Conservation (phyloP, 2,329 filamentous ascomycete genomes). For the Cryphonectria radicalis region DNA sequence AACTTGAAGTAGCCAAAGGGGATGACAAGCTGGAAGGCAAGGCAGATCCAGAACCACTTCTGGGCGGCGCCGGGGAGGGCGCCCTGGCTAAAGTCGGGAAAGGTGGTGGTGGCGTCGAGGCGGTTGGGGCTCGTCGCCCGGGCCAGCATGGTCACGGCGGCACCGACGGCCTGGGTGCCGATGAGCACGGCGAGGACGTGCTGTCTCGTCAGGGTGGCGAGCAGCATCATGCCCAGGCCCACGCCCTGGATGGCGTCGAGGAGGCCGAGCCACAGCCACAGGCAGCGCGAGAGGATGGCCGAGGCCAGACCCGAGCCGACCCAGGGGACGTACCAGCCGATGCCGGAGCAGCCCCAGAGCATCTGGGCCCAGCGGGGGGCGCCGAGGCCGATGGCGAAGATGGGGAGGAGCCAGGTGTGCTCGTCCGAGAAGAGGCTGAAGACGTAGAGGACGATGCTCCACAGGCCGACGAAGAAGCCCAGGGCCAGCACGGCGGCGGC, state of each 20-base stretch:
- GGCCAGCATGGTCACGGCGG: conserved; percentile 62
- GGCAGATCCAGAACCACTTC: conserved; percentile 65
- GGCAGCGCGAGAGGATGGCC: conserved; percentile 58
- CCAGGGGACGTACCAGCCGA: conserved; percentile 68
- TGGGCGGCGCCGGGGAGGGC: conserved; percentile 51
- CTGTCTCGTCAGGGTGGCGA: conserved; percentile 67
- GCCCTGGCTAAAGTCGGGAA: conserved; percentile 62
- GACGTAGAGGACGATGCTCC: conserved; percentile 55
- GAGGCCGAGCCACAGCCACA: conserved; percentile 72
- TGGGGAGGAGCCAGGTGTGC: conserved; percentile 70
- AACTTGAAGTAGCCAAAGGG: conserved; percentile 61
- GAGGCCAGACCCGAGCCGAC: conserved; percentile 56
- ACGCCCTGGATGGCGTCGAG: conserved; percentile 68
- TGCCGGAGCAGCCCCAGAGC: conserved; percentile 65
- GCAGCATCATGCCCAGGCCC: conserved; percentile 69
- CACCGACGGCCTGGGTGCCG: conserved; percentile 64
- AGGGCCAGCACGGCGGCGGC: conserved; percentile 60
- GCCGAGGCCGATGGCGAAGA: conserved; percentile 69
- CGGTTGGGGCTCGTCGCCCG: conserved; percentile 64
- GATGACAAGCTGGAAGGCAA: conserved; percentile 61
- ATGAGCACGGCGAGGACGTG: conserved; percentile 67
- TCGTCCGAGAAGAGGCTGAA: conserved; percentile 60
- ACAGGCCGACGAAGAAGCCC: conserved; percentile 59
- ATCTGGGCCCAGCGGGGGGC: conserved; percentile 71
- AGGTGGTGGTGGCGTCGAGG: conserved; percentile 63